phyloP scores from a whole-genome alignment of 345 rosid genomes.

The Euphorbia tirucalli region DNA sequence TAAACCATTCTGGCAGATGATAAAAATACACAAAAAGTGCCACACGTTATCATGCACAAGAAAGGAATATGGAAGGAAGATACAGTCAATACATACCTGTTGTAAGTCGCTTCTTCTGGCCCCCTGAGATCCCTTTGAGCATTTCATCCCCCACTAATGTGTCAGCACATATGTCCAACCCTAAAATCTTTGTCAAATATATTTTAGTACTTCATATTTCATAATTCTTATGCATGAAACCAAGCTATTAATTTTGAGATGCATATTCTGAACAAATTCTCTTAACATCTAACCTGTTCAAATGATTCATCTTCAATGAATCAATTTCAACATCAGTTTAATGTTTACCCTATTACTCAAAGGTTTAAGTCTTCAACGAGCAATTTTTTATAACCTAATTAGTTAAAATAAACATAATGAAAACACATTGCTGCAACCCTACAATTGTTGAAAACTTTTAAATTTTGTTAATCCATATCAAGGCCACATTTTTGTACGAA shows the following conservation, averaged over 20 bases:
- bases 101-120: constrained; percentile 96
- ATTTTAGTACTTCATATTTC: constrained; percentile 47
- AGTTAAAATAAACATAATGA: neutral
- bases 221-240: constrained; percentile 16
- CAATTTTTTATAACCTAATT: neutral
- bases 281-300: neutral
- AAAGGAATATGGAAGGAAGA: neutral
- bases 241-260: neutral
- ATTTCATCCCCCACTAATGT: constrained; percentile 98
- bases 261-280: neutral
- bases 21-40: neutral
- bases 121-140: constrained; percentile 98
- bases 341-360: neutral
- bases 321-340: neutral
- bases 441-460: neutral
- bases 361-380: neutral
- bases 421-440: neutral
- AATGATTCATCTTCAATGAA: neutral
- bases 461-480: neutral
- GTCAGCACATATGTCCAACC: constrained; percentile 90
- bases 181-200: constrained; percentile 89
- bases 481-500: neutral
- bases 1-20: neutral
- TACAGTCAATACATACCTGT: constrained; percentile 50
- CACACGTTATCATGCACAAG: neutral